Evolutionary conservation across 768 basidiomycete genomes (phyloP), one percentile per base, ranked within the genome.

Genomic region (Cystofilobasidium bisporidii): DNA sequence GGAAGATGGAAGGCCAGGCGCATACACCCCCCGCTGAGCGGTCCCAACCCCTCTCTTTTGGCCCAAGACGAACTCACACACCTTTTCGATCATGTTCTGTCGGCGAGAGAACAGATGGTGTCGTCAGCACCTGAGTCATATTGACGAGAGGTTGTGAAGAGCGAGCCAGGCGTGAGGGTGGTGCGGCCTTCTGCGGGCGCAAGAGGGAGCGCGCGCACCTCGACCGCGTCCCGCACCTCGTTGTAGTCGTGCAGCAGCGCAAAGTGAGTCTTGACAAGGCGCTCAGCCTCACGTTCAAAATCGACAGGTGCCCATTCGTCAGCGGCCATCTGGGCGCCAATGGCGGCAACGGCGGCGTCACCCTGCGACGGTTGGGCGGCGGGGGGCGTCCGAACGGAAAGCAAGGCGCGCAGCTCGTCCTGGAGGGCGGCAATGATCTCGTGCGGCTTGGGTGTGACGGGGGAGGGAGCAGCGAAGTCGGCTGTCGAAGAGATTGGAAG

Each of bases 181-280:
- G 33, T 10, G 6, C 33, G 6, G 14, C 30, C 18, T 3, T 33
- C 58, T 14, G 12, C 43, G 28, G 15, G 1, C 45, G 41, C 8
- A n/a, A 6, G 26, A 45, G 55, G 8, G 26, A 3, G 32, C 53
- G 24, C 1, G 40, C 65, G 57, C 65, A 66, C 65, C 50, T 66
- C 47, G 26, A 50, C 58, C 5, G 58, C 65, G 38, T 66, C 65
- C 59, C 59, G 47, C 36, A 58, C 58, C 65, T 66, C 65, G 30
- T 66, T 66, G 28, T 47, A 60, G 18, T 26, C 36, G 33, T 66
- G 65, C n/a, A 66, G 20, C n/a, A 36, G n/a, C 36, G 28, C 30
- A 18, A 60, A 32, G 33, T 66, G 65, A 15, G 22, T 22, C 11
- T 61, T 59, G n/a, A 66, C 65, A 12, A 50, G 33, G 38, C 45